Base-by-base conservation (phyloP, 495 filamentous ascomycete genomes). In the Penicillium chermesinum region DNA sequence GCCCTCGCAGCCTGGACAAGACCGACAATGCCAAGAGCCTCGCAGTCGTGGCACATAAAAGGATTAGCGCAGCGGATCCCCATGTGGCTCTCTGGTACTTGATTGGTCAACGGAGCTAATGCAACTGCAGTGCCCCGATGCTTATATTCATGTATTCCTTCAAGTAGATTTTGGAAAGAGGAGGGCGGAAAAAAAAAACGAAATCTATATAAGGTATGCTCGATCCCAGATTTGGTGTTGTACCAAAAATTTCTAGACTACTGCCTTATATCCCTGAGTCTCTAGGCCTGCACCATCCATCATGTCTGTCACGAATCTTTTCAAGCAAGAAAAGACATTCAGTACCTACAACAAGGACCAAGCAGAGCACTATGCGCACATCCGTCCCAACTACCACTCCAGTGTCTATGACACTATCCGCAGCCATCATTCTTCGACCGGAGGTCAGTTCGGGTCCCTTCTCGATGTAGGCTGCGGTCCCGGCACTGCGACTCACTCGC, bases 381-480 rank as follows among this genome's bases (percentile, higher is more conserved):
- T 38, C 27, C 73, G 78, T 7, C 57, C 49, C 7, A 42, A 59
- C n/a, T 79, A 77, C 53, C 58, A 67, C 36, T 56, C 64, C 4
- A 54, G 50, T 7, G 38, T 81, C 6, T 77, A 74, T 61, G 43
- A 73, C 15, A 38, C 53, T n/a, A 63, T 83, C 48, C 34, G 77
- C 3, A 46, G 69, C 43, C 61, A 78, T 46, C 80, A 83, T 54
- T 47, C 49, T 1, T 53, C 65, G 6, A 77, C 70, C 2, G 77
- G 73, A 18, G 78, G 80, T 0, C 14, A 66, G 12, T 52, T 76
- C 21, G 48, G 61, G 12, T 59, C 58, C 2, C 37, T 80, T 0
- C 48, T 82, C 2, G 79, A 83, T 57, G 63, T 79, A 2, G 80
- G 81, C 27, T 81, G 77, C 58, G 78, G 78, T 0, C 75, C 77